Base-by-base conservation (phyloP, 2,329 filamentous ascomycete genomes). In the Trichoderma sp. region DNA sequence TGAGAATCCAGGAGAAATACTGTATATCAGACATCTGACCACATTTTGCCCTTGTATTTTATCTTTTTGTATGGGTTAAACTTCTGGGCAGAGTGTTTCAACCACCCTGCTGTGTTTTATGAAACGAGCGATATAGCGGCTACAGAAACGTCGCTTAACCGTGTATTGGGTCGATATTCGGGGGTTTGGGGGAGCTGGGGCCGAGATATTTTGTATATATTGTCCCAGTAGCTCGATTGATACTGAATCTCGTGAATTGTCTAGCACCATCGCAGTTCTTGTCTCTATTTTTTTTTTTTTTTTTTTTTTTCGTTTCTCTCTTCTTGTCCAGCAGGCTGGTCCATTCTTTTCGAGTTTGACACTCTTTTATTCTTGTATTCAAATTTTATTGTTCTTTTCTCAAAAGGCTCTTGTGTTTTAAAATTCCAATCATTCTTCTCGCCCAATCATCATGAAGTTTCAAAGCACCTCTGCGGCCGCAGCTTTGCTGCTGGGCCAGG, bases 271-370 rank as follows among this genome's bases (percentile, higher is more conserved):
- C 21, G 21, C 47, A 53, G 11, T 24, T 53, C 47, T 53, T 53
- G 47, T 53, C n/a, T 53, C n/a, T n/a, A 21, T 2, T 62, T 62
- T 34, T 62, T 62, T 43, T 9, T 2, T 62, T 62, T 34, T 62
- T 62, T 43, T 9, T 62, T 43, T 62, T 34, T 62, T 63, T 63
- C 34, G 21, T 18, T 63, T 14, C 36, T 43, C 18, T 28, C 34
- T 43, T 63, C 60, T 63, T 43, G 2, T 39, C 60, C 60, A 63
- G 60, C 60, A 63, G 60, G 60, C 60, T 63, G 60, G 60, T 63
- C 15, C 34, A 8, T 63, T 63, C 34, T 24, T 63, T 63, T 18
- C 21, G 60, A 63, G 60, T 63, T 63, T 63, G 60, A 63, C 14
- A 63, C 60, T 63, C 60, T 63, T 26, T 63, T 63, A 63, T 14